Evolutionary conservation across 2,329 filamentous ascomycete genomes (phyloP), one percentile per base, ranked within the genome.

Genomic region (Cephalotrichum gorgonifer): DNA sequence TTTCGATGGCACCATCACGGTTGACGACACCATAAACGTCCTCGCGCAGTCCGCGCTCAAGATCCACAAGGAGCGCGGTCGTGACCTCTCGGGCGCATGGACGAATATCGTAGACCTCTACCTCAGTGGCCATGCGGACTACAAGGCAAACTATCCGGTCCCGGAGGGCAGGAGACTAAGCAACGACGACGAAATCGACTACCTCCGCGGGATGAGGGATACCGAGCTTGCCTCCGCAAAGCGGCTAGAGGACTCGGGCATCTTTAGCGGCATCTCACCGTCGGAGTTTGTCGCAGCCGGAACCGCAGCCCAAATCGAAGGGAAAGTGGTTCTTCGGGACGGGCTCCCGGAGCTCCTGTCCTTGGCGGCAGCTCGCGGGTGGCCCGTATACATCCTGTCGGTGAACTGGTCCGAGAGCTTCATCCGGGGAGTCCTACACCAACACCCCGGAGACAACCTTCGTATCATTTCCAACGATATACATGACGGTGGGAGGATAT

Each of bases 1-100:
- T 56, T 81, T 81, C 58, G 77, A 81, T 60, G 74, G 75, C 52
- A 81, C 77, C 15, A 78, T 81, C 54, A 79, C 77, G 17, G 61
- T 64, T 12, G 52, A 67, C 27, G 77, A 81, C 62, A 79, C 76
- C 38, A 74, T 79, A 38, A 59, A 62, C 49, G 60, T 66, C 38
- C 67, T 81, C 4, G 73, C 69, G 43, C 55, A 64, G 17, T 66
- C 66, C 23, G 72, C 70, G 48, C 67, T 76, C 41, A 54, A 53
- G 20, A 61, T 62, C 50, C 62, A 66, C 49, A 53, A 56, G 20
- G 50, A 51, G 6, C 52, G 52, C 47, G 49, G 27, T 58, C 60
- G 35, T 51, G 52, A 69, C 38, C 61, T 74, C n/a, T 52, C 60
- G 9, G 52, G 57, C 3, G 58, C 59, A 20, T 78, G 75, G 75